phyloP scores from a whole-genome alignment of 2,329 filamentous ascomycete genomes.

The Fonsecaea multimorphosa region DNA sequence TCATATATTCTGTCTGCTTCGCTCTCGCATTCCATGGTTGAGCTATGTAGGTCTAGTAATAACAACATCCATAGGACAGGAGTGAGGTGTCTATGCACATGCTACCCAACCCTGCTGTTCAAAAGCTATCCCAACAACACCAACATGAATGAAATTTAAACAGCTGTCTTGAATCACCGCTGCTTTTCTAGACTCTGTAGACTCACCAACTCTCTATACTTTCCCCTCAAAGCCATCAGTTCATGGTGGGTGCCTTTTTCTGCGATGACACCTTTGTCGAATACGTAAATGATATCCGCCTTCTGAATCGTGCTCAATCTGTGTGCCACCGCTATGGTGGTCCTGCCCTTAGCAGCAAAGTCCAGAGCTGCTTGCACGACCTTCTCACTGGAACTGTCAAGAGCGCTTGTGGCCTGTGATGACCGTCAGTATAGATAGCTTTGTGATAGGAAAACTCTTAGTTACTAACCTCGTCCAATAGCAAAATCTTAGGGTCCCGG shows the following conservation, averaged over 20 bases:
- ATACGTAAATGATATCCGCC: conserved; percentile 95
- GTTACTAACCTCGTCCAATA: conserved; percentile 69
- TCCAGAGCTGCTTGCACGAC: conserved; percentile 74
- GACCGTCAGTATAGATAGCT: no score
- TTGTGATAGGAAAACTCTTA: not conserved
- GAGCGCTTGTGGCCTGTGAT: conserved; percentile 61
- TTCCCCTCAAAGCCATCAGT: conserved; percentile 64
- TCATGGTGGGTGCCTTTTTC: conserved; percentile 82
- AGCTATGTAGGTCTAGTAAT: not conserved
- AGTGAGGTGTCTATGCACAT: not conserved
- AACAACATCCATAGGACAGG: not conserved
- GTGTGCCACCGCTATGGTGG: conserved; percentile 94
- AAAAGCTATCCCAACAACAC: conserved; percentile 3
- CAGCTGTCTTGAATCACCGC: conserved; percentile 22
- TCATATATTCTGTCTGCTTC: not conserved
- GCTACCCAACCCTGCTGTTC: conserved; percentile 1
- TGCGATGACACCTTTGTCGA: conserved; percentile 84
- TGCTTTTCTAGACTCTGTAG: conserved; percentile 75
- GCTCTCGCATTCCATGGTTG: not conserved
- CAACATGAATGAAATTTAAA: not conserved
- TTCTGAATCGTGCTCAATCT: conserved; percentile 91
- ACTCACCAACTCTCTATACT: conserved; percentile 80
- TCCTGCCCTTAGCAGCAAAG: conserved; percentile 79
- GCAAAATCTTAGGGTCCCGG: conserved; percentile 84
- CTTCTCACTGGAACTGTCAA: conserved; percentile 58